Percentiles rank a stretch among this genome's conserved stretches.
These are phyloP conservation scores for Auricularia sp. DNA, from an alignment of 768 basidiomycete genomes.

Conservation along the genomic window DNA sequence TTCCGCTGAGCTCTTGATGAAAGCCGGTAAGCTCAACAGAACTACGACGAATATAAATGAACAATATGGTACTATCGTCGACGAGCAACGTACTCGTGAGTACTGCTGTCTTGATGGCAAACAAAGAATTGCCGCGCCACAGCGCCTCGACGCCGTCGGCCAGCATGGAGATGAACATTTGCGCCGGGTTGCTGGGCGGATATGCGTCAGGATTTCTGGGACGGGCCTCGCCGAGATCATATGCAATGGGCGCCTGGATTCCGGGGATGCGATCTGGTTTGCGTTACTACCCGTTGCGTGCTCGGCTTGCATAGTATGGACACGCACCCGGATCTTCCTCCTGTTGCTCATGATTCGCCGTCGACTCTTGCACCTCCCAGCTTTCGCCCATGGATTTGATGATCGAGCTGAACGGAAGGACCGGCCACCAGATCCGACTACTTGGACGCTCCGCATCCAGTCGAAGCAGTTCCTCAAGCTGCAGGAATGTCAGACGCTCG, in stretches of 20 bases:
- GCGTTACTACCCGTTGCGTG: background rate
- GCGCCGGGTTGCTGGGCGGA: slow-evolving; percentile 52
- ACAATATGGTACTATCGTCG: too few species aligned
- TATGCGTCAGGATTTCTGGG: slow-evolving; percentile 65
- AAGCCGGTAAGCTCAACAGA: too few species aligned
- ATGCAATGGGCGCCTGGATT: slow-evolving; percentile 27
- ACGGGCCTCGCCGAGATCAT: slow-evolving; percentile 47
- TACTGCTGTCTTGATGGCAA: slow-evolving; percentile 60
- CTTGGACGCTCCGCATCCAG: slow-evolving; percentile 39
- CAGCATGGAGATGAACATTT: slow-evolving; percentile 36
- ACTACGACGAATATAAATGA: too few species aligned
- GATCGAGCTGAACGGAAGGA: slow-evolving; percentile 16
- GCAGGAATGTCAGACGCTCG: background rate
- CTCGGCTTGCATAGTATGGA: background rate
- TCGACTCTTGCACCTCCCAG: slow-evolving; percentile 34
- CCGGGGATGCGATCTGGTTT: slow-evolving; percentile 46
- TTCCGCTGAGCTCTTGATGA: too few species aligned
- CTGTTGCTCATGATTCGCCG: slow-evolving; percentile 33
- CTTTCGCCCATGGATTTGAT: slow-evolving; percentile 30
- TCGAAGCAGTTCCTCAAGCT: slow-evolving; percentile 49
- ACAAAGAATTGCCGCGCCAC: slow-evolving; percentile 50
- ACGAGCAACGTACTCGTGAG: slow-evolving; percentile 37
- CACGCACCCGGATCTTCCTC: slow-evolving; percentile 56
- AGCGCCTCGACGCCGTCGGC: slow-evolving; percentile 33
- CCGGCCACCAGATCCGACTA: slow-evolving; percentile 50